These are phyloP conservation scores for Blastocystis sp. DNA, from an alignment of 352 stramenopile genomes.

Conservation along the genomic window DNA sequence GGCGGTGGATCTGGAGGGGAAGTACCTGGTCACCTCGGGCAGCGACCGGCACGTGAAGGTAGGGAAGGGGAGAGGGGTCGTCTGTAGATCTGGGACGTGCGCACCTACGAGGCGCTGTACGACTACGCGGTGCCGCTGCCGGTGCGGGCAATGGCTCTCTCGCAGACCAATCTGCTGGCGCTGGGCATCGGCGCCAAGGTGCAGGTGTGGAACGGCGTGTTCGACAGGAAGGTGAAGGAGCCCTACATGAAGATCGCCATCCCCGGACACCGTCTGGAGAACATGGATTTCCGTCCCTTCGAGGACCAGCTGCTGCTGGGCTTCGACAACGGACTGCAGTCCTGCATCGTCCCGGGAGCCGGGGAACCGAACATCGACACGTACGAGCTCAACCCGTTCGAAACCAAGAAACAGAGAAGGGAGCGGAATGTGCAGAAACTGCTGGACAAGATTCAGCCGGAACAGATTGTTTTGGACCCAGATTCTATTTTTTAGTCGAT, in stretches of 20 bases:
- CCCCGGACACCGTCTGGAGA: constrained; percentile 68
- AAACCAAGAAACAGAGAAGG: constrained; percentile 88
- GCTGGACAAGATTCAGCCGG: constrained; percentile 90
- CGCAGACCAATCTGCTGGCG: constrained; percentile 84
- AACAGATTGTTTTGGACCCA: constrained; percentile 94
- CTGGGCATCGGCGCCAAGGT: constrained; percentile 80
- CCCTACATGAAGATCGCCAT: constrained; percentile 84
- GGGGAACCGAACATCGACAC: constrained; percentile 96
- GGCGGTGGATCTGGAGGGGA: constrained; percentile 83
- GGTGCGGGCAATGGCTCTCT: constrained; percentile 77
- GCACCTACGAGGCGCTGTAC: constrained; percentile 88
- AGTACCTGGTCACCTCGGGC: constrained; percentile 90
- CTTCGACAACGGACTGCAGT: constrained; percentile 70
- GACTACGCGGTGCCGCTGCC: constrained; percentile 74
- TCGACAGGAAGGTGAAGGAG: constrained; percentile 72
- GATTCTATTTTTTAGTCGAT: constrained; percentile 65
- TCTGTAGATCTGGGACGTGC: constrained; percentile 82
- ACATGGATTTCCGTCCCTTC: constrained; percentile 83
- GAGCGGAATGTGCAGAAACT: constrained; percentile 90
- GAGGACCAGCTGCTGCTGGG: constrained; percentile 92
- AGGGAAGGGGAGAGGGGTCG: too few relatives aligned
- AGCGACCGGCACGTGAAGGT: constrained; percentile 85
- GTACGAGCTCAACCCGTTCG: constrained; percentile 90
- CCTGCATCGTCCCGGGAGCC: constrained; percentile 85
- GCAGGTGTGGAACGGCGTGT: constrained; percentile 70